Percentiles rank a stretch among this genome's conserved stretches.
These are phyloP conservation scores for Pelagomonas calceolata DNA, from an alignment of 108 stramenopile species.

Conservation along the genomic window DNA sequence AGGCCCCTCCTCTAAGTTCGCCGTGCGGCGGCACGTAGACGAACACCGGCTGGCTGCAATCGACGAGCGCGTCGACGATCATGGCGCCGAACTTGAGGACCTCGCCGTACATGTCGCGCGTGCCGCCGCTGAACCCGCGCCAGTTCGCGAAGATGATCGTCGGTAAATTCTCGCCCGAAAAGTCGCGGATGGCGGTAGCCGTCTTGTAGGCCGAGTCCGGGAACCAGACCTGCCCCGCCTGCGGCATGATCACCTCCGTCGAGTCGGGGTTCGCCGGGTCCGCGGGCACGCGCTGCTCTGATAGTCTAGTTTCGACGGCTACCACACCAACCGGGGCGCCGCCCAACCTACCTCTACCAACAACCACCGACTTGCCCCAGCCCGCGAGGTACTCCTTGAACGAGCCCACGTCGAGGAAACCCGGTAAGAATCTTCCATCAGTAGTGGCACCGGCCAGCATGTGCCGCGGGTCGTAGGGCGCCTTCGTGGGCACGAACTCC, in stretches of 20 bases:
- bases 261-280: constrained; percentile 93
- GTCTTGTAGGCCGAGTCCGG: constrained; percentile 99
- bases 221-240: constrained; percentile 99
- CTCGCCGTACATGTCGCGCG: constrained; percentile 99
- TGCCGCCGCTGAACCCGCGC: constrained; percentile 98
- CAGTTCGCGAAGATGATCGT: constrained; percentile 97
- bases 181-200: constrained; percentile 95
- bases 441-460: constrained; percentile 54
- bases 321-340: constrained; percentile 96
- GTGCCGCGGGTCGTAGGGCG: constrained; percentile 86
- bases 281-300: constrained; percentile 84
- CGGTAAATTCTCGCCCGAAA: constrained; percentile 91
- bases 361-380: constrained; percentile 97
- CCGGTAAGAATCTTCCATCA: constrained; percentile 53
- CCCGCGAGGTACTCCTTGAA: constrained; percentile 90
- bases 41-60: constrained; percentile 92
- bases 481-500: constrained; percentile 58
- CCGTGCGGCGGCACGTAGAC: constrained; percentile 98
- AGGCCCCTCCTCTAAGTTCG: constrained; percentile 96
- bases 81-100: constrained; percentile 95
- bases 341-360: constrained; percentile 89
- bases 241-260: constrained; percentile 73
- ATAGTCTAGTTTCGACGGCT: constrained; percentile 86
- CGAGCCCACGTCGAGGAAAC: constrained; percentile 89
- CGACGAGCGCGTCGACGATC: constrained; percentile 97